Base-by-base conservation (phyloP, 768 basidiomycete genomes). In the Agaricus subrufescens region DNA sequence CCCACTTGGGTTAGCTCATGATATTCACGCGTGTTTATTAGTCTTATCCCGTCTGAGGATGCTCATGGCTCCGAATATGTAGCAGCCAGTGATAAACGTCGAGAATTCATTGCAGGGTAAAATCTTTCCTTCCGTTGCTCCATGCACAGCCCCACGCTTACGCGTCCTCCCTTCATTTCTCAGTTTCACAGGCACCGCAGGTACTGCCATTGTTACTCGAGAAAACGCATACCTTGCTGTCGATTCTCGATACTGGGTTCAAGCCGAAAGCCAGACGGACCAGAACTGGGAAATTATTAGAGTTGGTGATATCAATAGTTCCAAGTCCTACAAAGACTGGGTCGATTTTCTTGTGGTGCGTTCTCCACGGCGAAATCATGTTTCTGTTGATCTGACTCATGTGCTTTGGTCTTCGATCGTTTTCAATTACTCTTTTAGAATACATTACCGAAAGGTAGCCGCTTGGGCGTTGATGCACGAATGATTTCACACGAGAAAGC, bases 11-110 rank as follows among this genome's bases (percentile, higher is more conserved):
- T 50, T 48, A 34, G 10, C 6, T 2, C 14, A 15, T 31, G 11
- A 52, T 55, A 52, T 52, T 57, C 63, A 43, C 44, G 19, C 45
- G 42, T 54, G 34, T 54, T 11, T 49, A 53, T 43, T 42, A 93
- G 90, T 63, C 68, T 91, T 60, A 68, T 93, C 46, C 90, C 90
- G 2, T 84, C 79, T 37, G 89, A 90, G 68, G 91, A 94, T 64
- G 86, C 89, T 4, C 91, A 94, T 65, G 81, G 82, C 50, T 91
- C 90, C 0, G 91, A 94, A 68, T 92, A 91, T 58, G 86, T 91
- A 26, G 82, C 89, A 15, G 67, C 77, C 6, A 82, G 83, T 56
- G 91, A 94, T 68, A 87, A 87, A 67, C 82, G 91, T 47, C 75
- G 87, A 53, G 81, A 90, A 65, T 93, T 82, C 73, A 82, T 93